These are phyloP conservation scores for Agaricales sp. DNA, from an alignment of 1,284 basidiomycete species.

Conservation along the genomic window DNA sequence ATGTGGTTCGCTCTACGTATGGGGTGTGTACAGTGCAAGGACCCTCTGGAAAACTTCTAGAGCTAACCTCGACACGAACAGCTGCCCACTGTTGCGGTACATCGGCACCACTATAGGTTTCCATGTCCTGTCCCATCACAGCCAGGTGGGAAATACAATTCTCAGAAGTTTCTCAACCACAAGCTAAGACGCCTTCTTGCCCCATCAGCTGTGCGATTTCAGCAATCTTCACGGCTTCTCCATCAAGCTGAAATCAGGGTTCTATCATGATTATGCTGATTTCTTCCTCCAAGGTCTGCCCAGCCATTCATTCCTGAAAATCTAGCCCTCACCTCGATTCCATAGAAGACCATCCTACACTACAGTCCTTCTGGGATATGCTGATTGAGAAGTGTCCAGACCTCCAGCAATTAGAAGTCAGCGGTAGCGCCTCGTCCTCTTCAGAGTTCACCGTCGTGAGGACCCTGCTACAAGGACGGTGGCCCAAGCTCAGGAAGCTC, in stretches of 20 bases:
- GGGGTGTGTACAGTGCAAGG: constrained; percentile 32
- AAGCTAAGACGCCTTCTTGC: constrained; percentile 6
- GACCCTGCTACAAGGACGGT: constrained; percentile 34
- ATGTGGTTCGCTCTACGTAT: constrained; percentile 64
- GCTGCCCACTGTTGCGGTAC: constrained; percentile 51
- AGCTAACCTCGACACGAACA: constrained; percentile 19
- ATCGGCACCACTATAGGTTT: constrained; percentile 52
- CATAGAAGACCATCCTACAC: constrained; percentile 27
- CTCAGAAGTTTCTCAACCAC: constrained; percentile 2
- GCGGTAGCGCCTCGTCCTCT: constrained; percentile 42
- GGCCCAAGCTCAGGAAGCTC: constrained; percentile 50
- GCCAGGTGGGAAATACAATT: constrained; percentile 32
- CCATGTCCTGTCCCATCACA: constrained; percentile 41
- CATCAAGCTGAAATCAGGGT: constrained; percentile 44
- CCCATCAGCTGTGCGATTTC: constrained; percentile 53
- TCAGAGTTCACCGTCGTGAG: constrained; percentile 24
- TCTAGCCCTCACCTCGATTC: constrained; percentile 2
- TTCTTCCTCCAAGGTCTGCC: constrained; percentile 40
- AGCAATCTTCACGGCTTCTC: constrained; percentile 47
- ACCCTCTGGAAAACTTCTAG: constrained; percentile 3
- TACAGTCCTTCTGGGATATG: constrained; percentile 55
- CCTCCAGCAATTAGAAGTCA: constrained; percentile 49
- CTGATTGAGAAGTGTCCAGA: constrained; percentile 48
- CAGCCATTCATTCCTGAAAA: not conserved
- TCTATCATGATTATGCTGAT: constrained; percentile 48